These are phyloP conservation scores for Leishmania arabica DNA, from an alignment of 208 protist species.

Conservation along the genomic window DNA sequence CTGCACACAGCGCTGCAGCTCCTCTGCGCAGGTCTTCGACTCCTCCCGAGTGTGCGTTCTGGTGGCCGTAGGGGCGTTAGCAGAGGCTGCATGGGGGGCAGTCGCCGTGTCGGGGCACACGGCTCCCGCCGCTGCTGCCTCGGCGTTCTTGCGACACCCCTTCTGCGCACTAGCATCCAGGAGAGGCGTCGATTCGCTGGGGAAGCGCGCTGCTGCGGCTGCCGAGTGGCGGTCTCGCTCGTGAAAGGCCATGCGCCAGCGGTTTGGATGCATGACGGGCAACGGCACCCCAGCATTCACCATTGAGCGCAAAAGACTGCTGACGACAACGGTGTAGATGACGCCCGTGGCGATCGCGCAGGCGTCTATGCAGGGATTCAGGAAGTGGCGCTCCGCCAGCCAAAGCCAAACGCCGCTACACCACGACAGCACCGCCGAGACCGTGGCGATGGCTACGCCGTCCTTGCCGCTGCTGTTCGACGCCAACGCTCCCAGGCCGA, in stretches of 20 bases:
- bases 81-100: not conserved
- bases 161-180: not conserved
- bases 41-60: not conserved
- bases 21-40: slow-evolving; percentile 5
- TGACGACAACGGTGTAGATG: slow-evolving; percentile 32
- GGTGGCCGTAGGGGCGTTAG: not conserved
- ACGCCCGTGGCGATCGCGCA: slow-evolving; percentile 30
- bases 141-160: no score
- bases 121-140: not conserved
- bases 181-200: slow-evolving; percentile 5
- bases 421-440: not conserved
- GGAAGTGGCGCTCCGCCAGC: slow-evolving; percentile 9
- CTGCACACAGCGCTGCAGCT: slow-evolving; percentile 18
- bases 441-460: not conserved
- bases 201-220: not conserved
- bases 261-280: slow-evolving; percentile 25
- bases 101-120: not conserved
- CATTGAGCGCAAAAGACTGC: slow-evolving; percentile 39
- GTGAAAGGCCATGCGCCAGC: slow-evolving; percentile 29
- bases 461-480: slow-evolving; percentile 5
- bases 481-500: not conserved
- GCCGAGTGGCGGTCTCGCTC: slow-evolving; percentile 4
- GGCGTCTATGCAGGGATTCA: slow-evolving; percentile 8
- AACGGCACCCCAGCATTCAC: slow-evolving; percentile 39
- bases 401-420: slow-evolving; percentile 7